phyloP scores from a whole-genome alignment of 129 eudicot species.

The Arctium minus region DNA sequence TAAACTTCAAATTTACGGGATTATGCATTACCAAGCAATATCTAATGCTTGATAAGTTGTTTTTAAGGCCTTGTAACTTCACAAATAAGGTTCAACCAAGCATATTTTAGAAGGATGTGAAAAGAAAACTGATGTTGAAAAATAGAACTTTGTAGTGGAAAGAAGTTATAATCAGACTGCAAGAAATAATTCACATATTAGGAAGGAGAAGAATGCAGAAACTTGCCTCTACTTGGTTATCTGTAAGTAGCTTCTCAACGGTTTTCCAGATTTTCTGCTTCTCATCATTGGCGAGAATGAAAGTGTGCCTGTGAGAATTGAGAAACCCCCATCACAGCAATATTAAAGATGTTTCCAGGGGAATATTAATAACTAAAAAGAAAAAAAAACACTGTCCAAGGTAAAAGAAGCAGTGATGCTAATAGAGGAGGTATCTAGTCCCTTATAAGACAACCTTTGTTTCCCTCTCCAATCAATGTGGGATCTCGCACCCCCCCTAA shows the following conservation, averaged over 20 bases:
- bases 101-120: not conserved
- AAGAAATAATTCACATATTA: not conserved
- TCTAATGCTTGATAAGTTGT: not conserved
- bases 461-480: too few species aligned
- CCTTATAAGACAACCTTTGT: too few species aligned
- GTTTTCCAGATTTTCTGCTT: constrained; percentile 78
- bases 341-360: not conserved
- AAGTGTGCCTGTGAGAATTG: constrained; percentile 63
- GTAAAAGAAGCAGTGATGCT: not conserved
- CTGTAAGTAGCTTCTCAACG: constrained; percentile 81
- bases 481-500: too few species aligned
- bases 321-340: not conserved
- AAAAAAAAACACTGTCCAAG: not conserved
- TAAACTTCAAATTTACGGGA: too few species aligned
- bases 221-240: constrained; percentile 91
- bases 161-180: not conserved
- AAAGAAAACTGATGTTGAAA: not conserved
- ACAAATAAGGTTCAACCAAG: not conserved
- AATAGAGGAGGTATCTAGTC: too few species aligned
- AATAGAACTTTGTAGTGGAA: not conserved
- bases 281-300: constrained; percentile 58
- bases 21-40: not conserved
- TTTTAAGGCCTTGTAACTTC: not conserved
- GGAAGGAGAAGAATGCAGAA: not conserved
- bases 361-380: not conserved